Percentiles rank a stretch among this genome's conserved stretches.
phyloP scores from a whole-genome alignment of 2,329 filamentous ascomycete genomes.

The Aspergillus proliferans region DNA sequence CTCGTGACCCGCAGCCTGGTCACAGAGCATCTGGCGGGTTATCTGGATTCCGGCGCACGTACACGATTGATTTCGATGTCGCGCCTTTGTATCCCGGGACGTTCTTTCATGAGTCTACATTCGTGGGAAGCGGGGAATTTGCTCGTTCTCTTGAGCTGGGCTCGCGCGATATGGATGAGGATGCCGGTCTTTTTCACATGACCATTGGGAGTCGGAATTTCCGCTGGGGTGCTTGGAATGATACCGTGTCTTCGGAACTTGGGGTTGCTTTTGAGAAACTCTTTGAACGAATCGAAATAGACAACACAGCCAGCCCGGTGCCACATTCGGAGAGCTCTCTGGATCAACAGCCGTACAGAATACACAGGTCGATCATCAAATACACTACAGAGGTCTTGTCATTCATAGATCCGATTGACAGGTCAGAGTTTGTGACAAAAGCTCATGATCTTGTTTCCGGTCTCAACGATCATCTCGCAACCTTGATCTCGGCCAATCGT shows the following conservation, averaged over 20 bases:
- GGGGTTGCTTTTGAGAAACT: conserved; percentile 31
- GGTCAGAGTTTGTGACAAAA: conserved; percentile 40
- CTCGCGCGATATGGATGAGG: conserved; percentile 39
- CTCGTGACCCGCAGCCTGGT: conserved; percentile 1
- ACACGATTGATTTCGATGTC: conserved; percentile 50
- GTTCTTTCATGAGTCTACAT: conserved; percentile 51
- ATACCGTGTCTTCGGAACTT: conserved; percentile 47
- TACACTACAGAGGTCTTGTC: conserved; percentile 46
- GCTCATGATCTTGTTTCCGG: conserved; percentile 29
- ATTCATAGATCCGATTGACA: conserved; percentile 52
- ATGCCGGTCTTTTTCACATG: conserved; percentile 35
- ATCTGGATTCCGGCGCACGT: conserved; percentile 43
- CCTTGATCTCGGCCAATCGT: conserved; percentile 10
- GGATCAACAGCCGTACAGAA: conserved; percentile 6
- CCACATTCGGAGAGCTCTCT: conserved; percentile 4
- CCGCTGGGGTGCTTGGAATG: conserved; percentile 52
- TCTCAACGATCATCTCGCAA: conserved; percentile 31
- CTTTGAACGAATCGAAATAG: conserved; percentile 15
- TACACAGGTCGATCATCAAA: conserved; percentile 40
- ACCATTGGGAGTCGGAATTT: conserved; percentile 26
- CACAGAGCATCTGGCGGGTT: conserved; percentile 37
- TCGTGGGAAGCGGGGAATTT: conserved; percentile 54
- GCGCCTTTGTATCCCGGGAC: conserved; percentile 45
- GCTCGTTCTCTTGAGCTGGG: conserved; percentile 37
- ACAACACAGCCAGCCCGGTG: conserved; percentile 1